Conservation (phyloP, 83 land plant genomes). For the Larix sibirica region DNA sequence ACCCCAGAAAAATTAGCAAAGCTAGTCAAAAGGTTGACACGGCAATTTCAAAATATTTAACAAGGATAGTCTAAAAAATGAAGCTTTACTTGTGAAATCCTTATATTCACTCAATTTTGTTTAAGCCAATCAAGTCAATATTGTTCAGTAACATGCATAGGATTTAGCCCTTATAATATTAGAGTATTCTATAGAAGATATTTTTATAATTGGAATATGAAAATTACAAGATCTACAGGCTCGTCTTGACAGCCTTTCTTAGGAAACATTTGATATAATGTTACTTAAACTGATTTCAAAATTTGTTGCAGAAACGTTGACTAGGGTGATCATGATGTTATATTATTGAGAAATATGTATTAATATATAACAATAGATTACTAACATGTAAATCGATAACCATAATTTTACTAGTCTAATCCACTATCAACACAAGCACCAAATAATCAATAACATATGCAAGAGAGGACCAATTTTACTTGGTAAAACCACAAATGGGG, state of each 20-base stretch:
- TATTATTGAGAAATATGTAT: too few species aligned
- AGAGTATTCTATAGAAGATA: slow-evolving; percentile 81
- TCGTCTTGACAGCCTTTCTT: slow-evolving; percentile 70
- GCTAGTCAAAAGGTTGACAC: slow-evolving; percentile 75
- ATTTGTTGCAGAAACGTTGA: too few species aligned
- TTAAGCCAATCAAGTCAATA: slow-evolving; percentile 96
- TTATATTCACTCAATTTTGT: slow-evolving; percentile 80
- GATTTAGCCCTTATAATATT: slow-evolving; percentile 58
- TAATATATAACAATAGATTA: too few species aligned
- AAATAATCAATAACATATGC: too few species aligned
- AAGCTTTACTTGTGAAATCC: slow-evolving; percentile 88
- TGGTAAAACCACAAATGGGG: too few species aligned
- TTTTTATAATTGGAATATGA: slow-evolving; percentile 50
- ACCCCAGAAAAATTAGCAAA: slow-evolving; percentile 96
- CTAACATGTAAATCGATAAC: too few species aligned
- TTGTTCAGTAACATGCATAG: slow-evolving; percentile 89
- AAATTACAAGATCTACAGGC: slow-evolving; percentile 63
- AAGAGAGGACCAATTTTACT: too few species aligned
- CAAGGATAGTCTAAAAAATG: slow-evolving; percentile 79
- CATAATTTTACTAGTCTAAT: too few species aligned
- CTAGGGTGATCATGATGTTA: too few species aligned
- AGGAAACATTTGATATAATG: not conserved
- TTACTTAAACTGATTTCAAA: too few species aligned
- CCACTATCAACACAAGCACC: too few species aligned
- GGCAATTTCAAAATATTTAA: slow-evolving; percentile 71